Evolutionary conservation across 176 grass and related monocot species (phyloP).

Genomic region (Poa annua): DNA sequence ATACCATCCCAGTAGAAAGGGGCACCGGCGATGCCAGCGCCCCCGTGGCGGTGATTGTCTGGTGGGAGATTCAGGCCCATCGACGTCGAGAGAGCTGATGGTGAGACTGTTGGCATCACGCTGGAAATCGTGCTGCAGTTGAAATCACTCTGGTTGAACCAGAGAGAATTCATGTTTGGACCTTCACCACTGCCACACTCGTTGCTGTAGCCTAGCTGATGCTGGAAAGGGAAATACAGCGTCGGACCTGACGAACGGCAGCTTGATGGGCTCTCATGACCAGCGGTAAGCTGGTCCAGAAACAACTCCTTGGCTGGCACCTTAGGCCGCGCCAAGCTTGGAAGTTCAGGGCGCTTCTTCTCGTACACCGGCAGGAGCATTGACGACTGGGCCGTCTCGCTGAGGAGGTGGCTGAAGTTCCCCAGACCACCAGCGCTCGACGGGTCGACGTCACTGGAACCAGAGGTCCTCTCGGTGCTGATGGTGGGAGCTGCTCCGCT

Average conservation of each 20-base stretch:
- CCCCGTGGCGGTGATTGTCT: slow-evolving; percentile 50
- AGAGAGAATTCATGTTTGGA: slow-evolving; percentile 51
- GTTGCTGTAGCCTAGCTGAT: slow-evolving; percentile 50
- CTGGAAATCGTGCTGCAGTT: slow-evolving; percentile 63
- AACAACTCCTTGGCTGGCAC: slow-evolving; percentile 57
- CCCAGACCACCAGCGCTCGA: slow-evolving; percentile 54
- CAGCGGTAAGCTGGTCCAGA: slow-evolving; percentile 49
- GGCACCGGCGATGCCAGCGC: slow-evolving; percentile 37
- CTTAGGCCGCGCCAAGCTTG: slow-evolving; percentile 49
- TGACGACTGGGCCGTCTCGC: slow-evolving; percentile 62
- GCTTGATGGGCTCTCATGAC: slow-evolving; percentile 54
- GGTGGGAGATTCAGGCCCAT: slow-evolving; percentile 53
- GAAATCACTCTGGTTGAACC: slow-evolving; percentile 72
- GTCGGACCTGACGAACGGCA: slow-evolving; percentile 49
- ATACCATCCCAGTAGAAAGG: slow-evolving; percentile 63
- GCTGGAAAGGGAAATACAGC: slow-evolving; percentile 59
- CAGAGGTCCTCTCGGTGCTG: slow-evolving; percentile 61
- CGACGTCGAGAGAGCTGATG: slow-evolving; percentile 55
- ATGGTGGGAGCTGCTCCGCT: slow-evolving; percentile 45
- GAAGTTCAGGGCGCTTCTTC: slow-evolving; percentile 47
- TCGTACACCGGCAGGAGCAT: slow-evolving; percentile 48
- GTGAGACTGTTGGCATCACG: slow-evolving; percentile 56
- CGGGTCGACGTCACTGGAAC: slow-evolving; percentile 54
- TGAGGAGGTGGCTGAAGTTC: slow-evolving; percentile 56
- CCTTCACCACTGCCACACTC: slow-evolving; percentile 47